These are phyloP conservation scores for Epithemia pelagica DNA, from an alignment of 108 stramenopile genomes.

Conservation along the genomic window DNA sequence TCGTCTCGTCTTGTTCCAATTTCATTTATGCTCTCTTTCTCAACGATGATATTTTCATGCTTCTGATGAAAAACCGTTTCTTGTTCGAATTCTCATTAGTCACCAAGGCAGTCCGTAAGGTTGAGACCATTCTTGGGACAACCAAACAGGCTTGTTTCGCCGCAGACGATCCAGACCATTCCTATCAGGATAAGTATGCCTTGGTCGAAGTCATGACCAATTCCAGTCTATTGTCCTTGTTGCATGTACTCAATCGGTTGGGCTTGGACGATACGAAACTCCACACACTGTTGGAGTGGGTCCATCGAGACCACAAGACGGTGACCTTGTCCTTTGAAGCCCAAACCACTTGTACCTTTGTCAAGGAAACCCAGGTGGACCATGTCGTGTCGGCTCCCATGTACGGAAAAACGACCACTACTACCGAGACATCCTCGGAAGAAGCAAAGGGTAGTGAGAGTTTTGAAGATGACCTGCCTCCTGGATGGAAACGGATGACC, in stretches of 20 bases:
- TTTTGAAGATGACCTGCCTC: slow-evolving; percentile 1
- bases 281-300: slow-evolving; percentile 14
- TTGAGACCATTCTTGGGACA: slow-evolving; percentile 32
- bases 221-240: slow-evolving; percentile 45
- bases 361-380: slow-evolving; percentile 32
- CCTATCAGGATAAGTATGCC: slow-evolving; percentile 63
- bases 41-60: not conserved
- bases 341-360: slow-evolving; percentile 24
- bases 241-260: slow-evolving; percentile 50
- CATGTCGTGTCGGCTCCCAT: slow-evolving; percentile 10
- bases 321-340: slow-evolving; percentile 45
- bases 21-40: no score
- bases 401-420: not conserved
- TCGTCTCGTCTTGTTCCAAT: no score
- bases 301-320: slow-evolving; percentile 26
- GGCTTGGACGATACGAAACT: slow-evolving; percentile 44
- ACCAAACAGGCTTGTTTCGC: slow-evolving; percentile 31
- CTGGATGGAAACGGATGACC: not conserved
- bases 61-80: not conserved
- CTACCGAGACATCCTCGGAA: not conserved
- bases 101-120: slow-evolving; percentile 19
- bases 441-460: no score
- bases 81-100: slow-evolving; percentile 15
- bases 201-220: slow-evolving; percentile 56
- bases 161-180: slow-evolving; percentile 38